Percentiles rank a stretch among this genome's conserved stretches.
These are phyloP conservation scores for Mycena sanguinolenta DNA, from an alignment of 768 basidiomycete genomes.

Conservation along the genomic window DNA sequence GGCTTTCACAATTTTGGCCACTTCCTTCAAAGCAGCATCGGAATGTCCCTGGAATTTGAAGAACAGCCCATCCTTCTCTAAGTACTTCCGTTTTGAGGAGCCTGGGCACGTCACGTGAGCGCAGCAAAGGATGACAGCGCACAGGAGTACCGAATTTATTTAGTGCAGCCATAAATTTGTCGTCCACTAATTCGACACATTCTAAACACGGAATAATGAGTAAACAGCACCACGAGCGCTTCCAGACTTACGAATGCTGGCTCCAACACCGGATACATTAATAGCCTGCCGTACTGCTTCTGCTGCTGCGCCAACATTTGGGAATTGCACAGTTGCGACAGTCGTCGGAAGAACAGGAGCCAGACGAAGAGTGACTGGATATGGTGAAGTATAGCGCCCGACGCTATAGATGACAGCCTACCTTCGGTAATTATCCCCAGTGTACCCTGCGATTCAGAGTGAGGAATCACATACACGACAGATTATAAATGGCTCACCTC, in stretches of 20 bases:
- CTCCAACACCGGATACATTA: slow-evolving; percentile 73
- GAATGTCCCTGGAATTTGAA: slow-evolving; percentile 90
- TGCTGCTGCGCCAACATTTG: slow-evolving; percentile 79
- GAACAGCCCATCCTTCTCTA: slow-evolving; percentile 79
- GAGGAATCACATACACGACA: no score
- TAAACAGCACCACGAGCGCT: neutral
- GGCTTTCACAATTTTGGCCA: slow-evolving; percentile 67
- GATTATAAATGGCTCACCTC: slow-evolving; percentile 48
- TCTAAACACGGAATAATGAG: slow-evolving; percentile 54
- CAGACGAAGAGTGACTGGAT: slow-evolving; percentile 80
- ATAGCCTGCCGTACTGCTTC: slow-evolving; percentile 66
- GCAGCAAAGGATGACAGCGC: neutral
- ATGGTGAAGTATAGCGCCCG: neutral
- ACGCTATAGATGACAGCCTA: slow-evolving; percentile 33
- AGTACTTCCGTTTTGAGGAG: slow-evolving; percentile 65
- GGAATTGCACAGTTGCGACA: slow-evolving; percentile 87
- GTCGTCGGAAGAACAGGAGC: slow-evolving; percentile 86
- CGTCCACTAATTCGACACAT: slow-evolving; percentile 88
- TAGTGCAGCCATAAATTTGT: slow-evolving; percentile 72
- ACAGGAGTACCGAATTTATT: slow-evolving; percentile 66
- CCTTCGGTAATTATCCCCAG: slow-evolving; percentile 93
- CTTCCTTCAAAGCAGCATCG: slow-evolving; percentile 68
- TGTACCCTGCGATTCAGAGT: slow-evolving; percentile 68
- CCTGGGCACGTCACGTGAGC: slow-evolving; percentile 1
- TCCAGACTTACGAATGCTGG: slow-evolving; percentile 69